A percentile compares a stretch with the other conserved stretches of the same genome.
These are phyloP conservation scores for Arxiozyma slooffiae DNA, from an alignment of 1,139 yeast species.

Conservation along the genomic window DNA sequence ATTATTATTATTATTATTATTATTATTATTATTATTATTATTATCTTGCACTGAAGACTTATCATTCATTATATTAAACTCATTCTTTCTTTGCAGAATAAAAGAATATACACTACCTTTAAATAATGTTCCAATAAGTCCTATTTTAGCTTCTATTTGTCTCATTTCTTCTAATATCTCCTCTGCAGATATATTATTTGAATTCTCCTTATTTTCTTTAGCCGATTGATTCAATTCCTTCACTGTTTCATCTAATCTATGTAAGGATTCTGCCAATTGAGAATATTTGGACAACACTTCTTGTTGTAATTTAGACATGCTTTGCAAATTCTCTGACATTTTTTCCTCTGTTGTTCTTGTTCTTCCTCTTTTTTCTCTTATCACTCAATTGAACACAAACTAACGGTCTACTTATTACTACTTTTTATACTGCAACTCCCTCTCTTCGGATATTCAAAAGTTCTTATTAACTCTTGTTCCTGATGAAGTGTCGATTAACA, in stretches of 20 bases:
- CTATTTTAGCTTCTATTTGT: constrained; percentile 52
- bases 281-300: constrained; percentile 24
- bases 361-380: background rate
- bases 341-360: background rate
- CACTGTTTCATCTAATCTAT: constrained; percentile 23
- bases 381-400: background rate
- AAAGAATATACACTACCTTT: constrained; percentile 60
- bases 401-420: background rate
- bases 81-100: constrained; percentile 34
- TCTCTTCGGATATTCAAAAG: background rate
- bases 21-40: too few species aligned
- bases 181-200: constrained; percentile 19
- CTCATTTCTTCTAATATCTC: constrained; percentile 34
- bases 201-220: constrained; percentile 6
- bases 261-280: constrained; percentile 20
- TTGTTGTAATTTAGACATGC: constrained; percentile 16
- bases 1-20: too few species aligned
- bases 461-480: too few species aligned
- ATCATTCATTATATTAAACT: constrained; percentile 10
- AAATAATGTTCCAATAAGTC: constrained; percentile 54
- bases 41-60: background rate
- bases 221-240: constrained; percentile 17
- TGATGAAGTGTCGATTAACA: background rate
- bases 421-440: too few species aligned
- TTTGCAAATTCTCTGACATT: constrained; percentile 1